Evolutionary conservation across 2,329 filamentous ascomycete genomes (phyloP).

Genomic region (Alternaria consortialis): DNA sequence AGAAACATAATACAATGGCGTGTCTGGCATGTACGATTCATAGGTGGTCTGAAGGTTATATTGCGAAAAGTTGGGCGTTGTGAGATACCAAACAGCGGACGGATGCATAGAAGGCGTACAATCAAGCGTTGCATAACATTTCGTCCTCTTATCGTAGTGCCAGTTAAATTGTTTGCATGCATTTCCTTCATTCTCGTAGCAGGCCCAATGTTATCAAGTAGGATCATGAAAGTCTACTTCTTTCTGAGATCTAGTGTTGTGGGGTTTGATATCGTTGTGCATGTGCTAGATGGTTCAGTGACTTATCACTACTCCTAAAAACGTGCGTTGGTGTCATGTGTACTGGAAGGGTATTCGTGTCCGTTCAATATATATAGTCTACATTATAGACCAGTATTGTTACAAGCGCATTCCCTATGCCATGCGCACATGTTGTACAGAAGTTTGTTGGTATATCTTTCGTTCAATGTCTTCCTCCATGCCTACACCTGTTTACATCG

Average conservation of each 20-base stretch:
- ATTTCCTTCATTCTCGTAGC: neutral
- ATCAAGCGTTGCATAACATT: slow-evolving; percentile 4
- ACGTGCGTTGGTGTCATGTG: neutral
- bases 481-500: neutral
- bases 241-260: neutral
- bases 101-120: slow-evolving; percentile 11
- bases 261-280: neutral
- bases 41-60: slow-evolving; percentile 22
- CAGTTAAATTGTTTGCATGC: neutral
- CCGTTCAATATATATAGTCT: neutral
- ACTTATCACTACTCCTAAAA: neutral
- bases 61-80: slow-evolving; percentile 26
- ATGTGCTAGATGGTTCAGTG: neutral
- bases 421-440: slow-evolving; percentile 15
- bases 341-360: neutral
- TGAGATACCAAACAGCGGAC: slow-evolving; percentile 23
- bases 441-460: neutral
- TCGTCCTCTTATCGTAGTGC: neutral
- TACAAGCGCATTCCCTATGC: slow-evolving; percentile 10
- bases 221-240: neutral
- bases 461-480: neutral
- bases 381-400: slow-evolving; percentile 2
- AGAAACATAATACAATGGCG: slow-evolving; percentile 8
- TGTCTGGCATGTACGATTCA: slow-evolving; percentile 23
- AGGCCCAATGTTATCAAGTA: neutral